Base-by-base conservation (phyloP, 768 basidiomycete species). In the Leccinellum luteum region DNA sequence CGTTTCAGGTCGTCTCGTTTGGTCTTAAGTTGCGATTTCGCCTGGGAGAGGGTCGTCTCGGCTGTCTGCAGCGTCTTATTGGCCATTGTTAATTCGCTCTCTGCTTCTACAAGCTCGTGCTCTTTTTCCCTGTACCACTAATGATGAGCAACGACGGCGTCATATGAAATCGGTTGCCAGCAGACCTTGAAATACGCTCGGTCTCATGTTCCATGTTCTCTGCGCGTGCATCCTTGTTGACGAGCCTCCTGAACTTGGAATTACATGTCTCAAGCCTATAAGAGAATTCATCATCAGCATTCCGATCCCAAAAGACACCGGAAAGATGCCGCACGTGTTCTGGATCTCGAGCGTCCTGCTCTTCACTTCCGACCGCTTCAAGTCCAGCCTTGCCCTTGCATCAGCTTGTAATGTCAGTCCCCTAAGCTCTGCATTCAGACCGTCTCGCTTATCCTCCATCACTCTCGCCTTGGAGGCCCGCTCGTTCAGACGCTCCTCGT, bases 371-470 rank as follows among this genome's bases (percentile, higher is more conserved):
- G 76, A 76, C 58, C 85, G 78, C 66, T 92, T 90, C 60, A 96
- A 66, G 41, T 88, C 84, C 52, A 98, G 70, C 64, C 84, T 87
- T 2, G 94, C 92, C 45, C 96, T 78, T 1, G 84, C 77, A 54
- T 94, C 90, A 0, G 91, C 87, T 68, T 98, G 94, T 47, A 83
- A 65, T 63, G 85, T 92, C 63, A 97, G 73, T 2, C 78, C 74
- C 31, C 83, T 79, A 43, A 94, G 78, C 59, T 97, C 95, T 0
- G 71, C 62, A 54, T 87, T 90, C 58, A 96, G 74, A 19, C 70
- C 69, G 17, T 95, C 92, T 51, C 89, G 78, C 48, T 78, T 79
- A 34, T 84, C 84, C 58, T 98, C 92, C 51, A 92, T 74, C 25
- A 62, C 67, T 34, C 86, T 81, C n/a, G 78, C 75, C 56, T 81